A percentile compares a stretch with the other conserved stretches of the same genome.
Conservation (phyloP, 2,329 filamentous ascomycete species). For the Juglanconis juglandina region DNA sequence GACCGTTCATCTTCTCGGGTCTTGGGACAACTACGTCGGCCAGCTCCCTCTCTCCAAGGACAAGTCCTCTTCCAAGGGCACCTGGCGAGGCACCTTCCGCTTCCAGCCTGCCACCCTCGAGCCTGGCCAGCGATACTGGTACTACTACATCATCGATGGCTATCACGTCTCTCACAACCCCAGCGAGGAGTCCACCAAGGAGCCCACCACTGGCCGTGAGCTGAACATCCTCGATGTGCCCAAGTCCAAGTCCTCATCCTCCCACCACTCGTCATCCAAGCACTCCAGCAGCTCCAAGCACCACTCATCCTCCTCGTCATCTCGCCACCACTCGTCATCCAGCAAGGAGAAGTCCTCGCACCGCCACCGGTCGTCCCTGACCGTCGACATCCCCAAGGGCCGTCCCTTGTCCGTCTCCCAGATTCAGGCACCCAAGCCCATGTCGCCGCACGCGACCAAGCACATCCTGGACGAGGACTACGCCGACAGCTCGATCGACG, state of each 20-base stretch:
- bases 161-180: constrained; percentile 98
- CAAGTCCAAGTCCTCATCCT: constrained; percentile 45
- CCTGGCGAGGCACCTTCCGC: constrained; percentile 94
- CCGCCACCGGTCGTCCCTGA: constrained; percentile 45
- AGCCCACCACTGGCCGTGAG: constrained; percentile 94
- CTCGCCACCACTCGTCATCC: constrained; percentile 35
- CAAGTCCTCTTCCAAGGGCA: constrained; percentile 76
- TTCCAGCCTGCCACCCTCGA: constrained; percentile 86
- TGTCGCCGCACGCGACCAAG: constrained; percentile 81
- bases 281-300: constrained; percentile 41
- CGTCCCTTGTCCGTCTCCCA: constrained; percentile 82
- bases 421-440: constrained; percentile 87
- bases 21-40: constrained; percentile 95
- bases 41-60: constrained; percentile 95
- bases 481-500: constrained; percentile 69
- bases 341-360: constrained; percentile 33
- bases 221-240: constrained; percentile 97
- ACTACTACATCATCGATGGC: constrained; percentile 99
- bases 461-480: constrained; percentile 83
- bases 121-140: constrained; percentile 95
- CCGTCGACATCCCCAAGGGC: constrained; percentile 76
- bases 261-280: constrained; percentile 42
- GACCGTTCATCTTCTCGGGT: constrained; percentile 94
- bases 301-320: constrained; percentile 39
- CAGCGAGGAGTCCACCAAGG: constrained; percentile 79